Base-by-base conservation (phyloP, 108 stramenopile genomes). In the Nitzschia inconspicua region DNA sequence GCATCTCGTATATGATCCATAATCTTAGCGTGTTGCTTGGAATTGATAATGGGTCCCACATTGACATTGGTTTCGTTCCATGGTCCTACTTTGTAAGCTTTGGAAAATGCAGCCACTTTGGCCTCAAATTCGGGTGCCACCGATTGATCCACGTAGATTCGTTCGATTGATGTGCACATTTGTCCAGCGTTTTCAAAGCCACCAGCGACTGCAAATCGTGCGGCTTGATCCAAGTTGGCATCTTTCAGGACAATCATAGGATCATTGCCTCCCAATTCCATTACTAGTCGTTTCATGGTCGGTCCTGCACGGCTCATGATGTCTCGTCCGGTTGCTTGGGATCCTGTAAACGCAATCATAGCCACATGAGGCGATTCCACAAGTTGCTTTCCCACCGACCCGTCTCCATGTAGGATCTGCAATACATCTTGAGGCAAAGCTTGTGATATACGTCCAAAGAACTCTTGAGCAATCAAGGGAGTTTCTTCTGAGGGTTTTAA, bases 231-330 rank as follows among this genome's bases (percentile, higher is more conserved):
- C 11, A 91, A 46, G 68, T 91, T 86, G 10, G 88, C 92, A 75
- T 93, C 92, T 1, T 63, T 85, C 71, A 94, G 91, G 7, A 97
- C 93, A 63, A 97, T 64, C 89, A 94, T 92, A 35, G 96, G 91
- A 71, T 90, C 89, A 62, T 97, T 95, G 16, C 94, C 96, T 16
- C 96, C 94, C 53, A 95, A 75, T 76, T 97, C 96, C 44, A 92
- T 48, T 1, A 94, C 83, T 14, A 93, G 54, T 23, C 85, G 72
- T 42, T 89, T 90, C 44, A 97, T 48, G 29, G 77, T 76, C 6
- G 65, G 64, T 16, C 86, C 84, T 7, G 88, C 87, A 20, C 63
- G 48, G 20, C 64, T 59, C 54, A 88, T 52, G 52, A 93, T 93
- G 27, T 68, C 76, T 41, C 72, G 64, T 4, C 96, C 96, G 8